Base-by-base conservation (phyloP, 129 eudicot genomes). In the Glebionis coronaria region DNA sequence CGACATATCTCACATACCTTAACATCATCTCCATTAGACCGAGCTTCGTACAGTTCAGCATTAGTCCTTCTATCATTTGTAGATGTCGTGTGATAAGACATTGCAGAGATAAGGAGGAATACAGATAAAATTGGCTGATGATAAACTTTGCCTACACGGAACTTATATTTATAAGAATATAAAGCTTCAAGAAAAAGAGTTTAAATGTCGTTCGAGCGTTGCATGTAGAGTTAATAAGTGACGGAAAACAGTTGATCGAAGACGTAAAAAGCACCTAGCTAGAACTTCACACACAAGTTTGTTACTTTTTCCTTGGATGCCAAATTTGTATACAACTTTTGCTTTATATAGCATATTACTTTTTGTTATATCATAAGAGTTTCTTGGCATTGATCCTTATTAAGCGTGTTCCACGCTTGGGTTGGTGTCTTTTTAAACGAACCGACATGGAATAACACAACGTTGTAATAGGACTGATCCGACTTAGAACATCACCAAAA, bases 1-100 rank as follows among this genome's bases (percentile, higher is more conserved):
- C 12, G 63, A 25, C 73, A 69, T 56, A 21, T 56, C 19, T 69
- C 64, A 69, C 52, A 55, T n/a, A 56, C 73, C 44, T 69, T 69
- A 4, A 15, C 12, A 56, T 69, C 73, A 38, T 68, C 73, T 4
- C 73, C 73, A 12, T 68, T 50, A 0, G 40, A 40, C 42, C 55
- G 42, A 20, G 73, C 54, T 44, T 55, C 44, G 9, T 21, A 68
- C 23, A 55, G 73, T 12, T 55, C 38, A 35, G 20, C 64, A 10
- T 68, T 55, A 14, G 4, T 54, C 29, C 35, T 67, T 67, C 61
- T 35, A 42, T 35, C 2, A 68, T 23, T 67, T 20, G 20, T 53
- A 53, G 61, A 53, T 54, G 63, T 7, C 35, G 14, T 12, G 35
- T 35, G 50, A 55, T 68, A 31, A 52, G 9, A 51, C 51, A 68